Base-by-base conservation (phyloP, 176 grass and related monocot species). In the Melocanna baccifera region DNA sequence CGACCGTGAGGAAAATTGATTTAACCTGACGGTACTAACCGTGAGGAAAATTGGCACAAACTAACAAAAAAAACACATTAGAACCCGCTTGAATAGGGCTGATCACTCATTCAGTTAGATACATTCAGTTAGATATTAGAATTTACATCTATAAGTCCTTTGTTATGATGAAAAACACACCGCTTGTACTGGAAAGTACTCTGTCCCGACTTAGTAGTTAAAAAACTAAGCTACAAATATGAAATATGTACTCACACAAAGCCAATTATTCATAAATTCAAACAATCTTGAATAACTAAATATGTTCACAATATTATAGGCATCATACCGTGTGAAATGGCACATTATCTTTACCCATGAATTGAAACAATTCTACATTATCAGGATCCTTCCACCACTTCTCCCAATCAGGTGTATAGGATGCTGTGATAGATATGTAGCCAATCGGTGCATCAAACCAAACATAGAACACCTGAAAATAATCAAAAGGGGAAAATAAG, bases 271-370 rank as follows among this genome's bases (percentile, higher is more conserved):
- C 39, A 71, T 50, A 32, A 4, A n/a, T 23, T 37, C 50, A 88
- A 77, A 76, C 12, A 58, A 64, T 5, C 28, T 57, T 19, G 67
- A 86, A 72, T 59, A 32, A 22, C 13, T 82, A 18, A 48, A 86
- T 1, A 56, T 63, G 70, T 74, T 87, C 30, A 39, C 16, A 46
- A 48, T 57, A 46, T 41, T 36, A 81, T 81, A 66, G 61, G 40
- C 57, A 75, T 75, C 84, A 82, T 94, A 99, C 93, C 57, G 91
- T 99, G 78, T 99, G 96, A 99, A 99, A 99, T 84, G 96, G 96
- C 62, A 99, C 96, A 81, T 99, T 99, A 92, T 99, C 96, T 91
- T 99, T 99, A 75, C 96, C 96, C 96, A 99, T 99, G 75, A 99
- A 99, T 77, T 99, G 96, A 89, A 92, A 99, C 69, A 99, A 66